Evolutionary conservation across 2,329 filamentous ascomycete species (phyloP), one percentile per base, ranked within the genome.

Genomic region (Byssochlamys sp.): DNA sequence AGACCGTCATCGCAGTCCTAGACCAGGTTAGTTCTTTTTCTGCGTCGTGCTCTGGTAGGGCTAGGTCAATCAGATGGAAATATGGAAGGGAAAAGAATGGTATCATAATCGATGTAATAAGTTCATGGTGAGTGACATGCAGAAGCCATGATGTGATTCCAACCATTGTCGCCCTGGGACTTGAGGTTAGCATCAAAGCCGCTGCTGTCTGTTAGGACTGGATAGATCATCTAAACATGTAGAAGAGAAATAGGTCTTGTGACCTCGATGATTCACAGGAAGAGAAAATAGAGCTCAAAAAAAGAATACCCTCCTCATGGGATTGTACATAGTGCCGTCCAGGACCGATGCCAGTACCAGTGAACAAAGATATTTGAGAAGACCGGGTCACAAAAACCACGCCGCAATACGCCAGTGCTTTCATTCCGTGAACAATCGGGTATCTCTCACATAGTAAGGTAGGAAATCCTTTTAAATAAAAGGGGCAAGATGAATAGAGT

Each of bases 401-500:
- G 29, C 50, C 33, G 51, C 52, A 49, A 19, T 53, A 12, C 35
- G 33, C 50, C 25, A 53, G 12, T 10, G n/a, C 50, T 55, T 28
- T 39, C 54, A 53, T 53, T 55, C 49, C 53, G 50, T 53, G 54
- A 58, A 61, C 27, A 51, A n/a, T 58, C 56, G 63, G 63, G 63
- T 65, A 65, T 65, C 62, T 65, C 56, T 59, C 57, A 58, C 59
- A 51, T 60, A 56, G 50, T 31, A 59, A 58, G 57, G 56, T 57
- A 55, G 12, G 27, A 26, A 26, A 25, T 28, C 31, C 39, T 54
- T 54, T 55, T 53, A 53, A 51, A 57, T 52, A 49, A 48, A 24
- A 14, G 39, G 56, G 53, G 58, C 19, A 55, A 26, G 55, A 51
- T n/a, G 48, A 12, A 51, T 31, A n/a, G 29, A 11, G 28, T 9